phyloP scores from a whole-genome alignment of 495 filamentous ascomycete species.

The Podospora anserina region DNA sequence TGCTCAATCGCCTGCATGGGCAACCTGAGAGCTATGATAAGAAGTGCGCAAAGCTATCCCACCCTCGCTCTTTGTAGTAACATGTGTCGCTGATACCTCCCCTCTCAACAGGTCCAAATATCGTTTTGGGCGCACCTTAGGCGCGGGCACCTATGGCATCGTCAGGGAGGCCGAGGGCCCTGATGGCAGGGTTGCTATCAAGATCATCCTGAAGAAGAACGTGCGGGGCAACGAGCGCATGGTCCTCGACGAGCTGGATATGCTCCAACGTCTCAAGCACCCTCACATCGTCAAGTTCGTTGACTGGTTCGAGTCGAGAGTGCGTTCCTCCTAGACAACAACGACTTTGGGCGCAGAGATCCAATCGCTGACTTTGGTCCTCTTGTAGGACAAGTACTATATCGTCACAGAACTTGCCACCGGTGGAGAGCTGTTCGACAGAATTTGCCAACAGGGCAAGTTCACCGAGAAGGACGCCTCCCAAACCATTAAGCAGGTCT shows the following conservation, averaged over 20 bases:
- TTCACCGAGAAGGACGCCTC: slow-evolving; percentile 99
- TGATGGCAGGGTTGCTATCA: slow-evolving; percentile 87
- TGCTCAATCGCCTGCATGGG: slow-evolving; percentile 96
- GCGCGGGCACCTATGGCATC: slow-evolving; percentile 97
- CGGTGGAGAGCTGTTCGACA: slow-evolving; percentile 95
- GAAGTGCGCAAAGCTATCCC: slow-evolving; percentile 59
- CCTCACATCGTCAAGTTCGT: slow-evolving; percentile 96
- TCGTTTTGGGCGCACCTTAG: slow-evolving; percentile 86
- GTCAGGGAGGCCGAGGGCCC: slow-evolving; percentile 87
- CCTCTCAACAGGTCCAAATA: slow-evolving; percentile 65
- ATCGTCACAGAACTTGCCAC: slow-evolving; percentile 97
- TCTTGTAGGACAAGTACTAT: slow-evolving; percentile 94
- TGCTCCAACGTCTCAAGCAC: slow-evolving; percentile 86
- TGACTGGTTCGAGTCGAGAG: slow-evolving; percentile 98
- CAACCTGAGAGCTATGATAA: slow-evolving; percentile 98
- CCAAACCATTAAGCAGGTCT: slow-evolving; percentile 91
- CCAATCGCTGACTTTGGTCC: slow-evolving; percentile 10
- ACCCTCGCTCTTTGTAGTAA: not conserved
- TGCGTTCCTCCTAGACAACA: slow-evolving; percentile 34
- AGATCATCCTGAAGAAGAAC: slow-evolving; percentile 99
- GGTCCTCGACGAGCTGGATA: slow-evolving; percentile 94
- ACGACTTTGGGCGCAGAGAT: not conserved
- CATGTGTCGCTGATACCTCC: slow-evolving; percentile 10
- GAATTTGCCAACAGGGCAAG: slow-evolving; percentile 96
- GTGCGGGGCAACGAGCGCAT: slow-evolving; percentile 97